A percentile compares a stretch with the other conserved stretches of the same genome.
Evolutionary conservation across 1,284 basidiomycete species (phyloP).

Genomic region (Somion occarium): DNA sequence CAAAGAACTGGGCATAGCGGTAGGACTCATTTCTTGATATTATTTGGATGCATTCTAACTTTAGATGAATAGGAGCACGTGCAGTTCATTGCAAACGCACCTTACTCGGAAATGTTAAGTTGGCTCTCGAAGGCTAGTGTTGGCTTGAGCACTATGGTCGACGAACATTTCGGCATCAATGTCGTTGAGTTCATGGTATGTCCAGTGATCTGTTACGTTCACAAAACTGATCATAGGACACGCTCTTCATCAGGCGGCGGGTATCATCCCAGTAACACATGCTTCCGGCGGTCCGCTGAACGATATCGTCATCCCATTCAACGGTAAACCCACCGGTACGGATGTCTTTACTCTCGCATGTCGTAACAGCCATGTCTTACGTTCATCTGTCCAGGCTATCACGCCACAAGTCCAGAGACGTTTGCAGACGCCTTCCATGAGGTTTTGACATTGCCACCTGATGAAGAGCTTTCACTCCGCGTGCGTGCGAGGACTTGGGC

Average conservation of each 20-base stretch:
- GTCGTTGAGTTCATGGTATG: slow-evolving; percentile 96
- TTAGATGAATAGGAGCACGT: slow-evolving; percentile 54
- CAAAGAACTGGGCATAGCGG: slow-evolving; percentile 60
- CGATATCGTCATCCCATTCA: slow-evolving; percentile 85
- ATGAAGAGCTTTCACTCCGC: slow-evolving; percentile 60
- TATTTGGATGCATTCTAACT: not conserved
- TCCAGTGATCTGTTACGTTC: no score
- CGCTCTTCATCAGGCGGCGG: slow-evolving; percentile 67
- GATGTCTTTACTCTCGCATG: slow-evolving; percentile 7
- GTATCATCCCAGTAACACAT: slow-evolving; percentile 89
- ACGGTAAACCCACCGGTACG: slow-evolving; percentile 66
- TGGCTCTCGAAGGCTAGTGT: slow-evolving; percentile 75
- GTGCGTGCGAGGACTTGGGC: slow-evolving; percentile 68
- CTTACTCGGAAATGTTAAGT: slow-evolving; percentile 66
- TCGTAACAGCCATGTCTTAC: not conserved
- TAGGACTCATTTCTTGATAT: slow-evolving; percentile 26
- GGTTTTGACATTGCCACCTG: slow-evolving; percentile 55
- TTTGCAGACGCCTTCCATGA: slow-evolving; percentile 72
- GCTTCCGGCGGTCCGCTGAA: slow-evolving; percentile 89
- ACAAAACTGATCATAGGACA: slow-evolving; percentile 1
- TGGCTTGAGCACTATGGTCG: slow-evolving; percentile 95
- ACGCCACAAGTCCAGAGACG: slow-evolving; percentile 64
- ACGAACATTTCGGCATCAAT: slow-evolving; percentile 99
- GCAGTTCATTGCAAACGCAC: slow-evolving; percentile 81
- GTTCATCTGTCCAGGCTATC: slow-evolving; percentile 60